Conservation (phyloP, 306 rosid species). For the Lagenaria siceraria region DNA sequence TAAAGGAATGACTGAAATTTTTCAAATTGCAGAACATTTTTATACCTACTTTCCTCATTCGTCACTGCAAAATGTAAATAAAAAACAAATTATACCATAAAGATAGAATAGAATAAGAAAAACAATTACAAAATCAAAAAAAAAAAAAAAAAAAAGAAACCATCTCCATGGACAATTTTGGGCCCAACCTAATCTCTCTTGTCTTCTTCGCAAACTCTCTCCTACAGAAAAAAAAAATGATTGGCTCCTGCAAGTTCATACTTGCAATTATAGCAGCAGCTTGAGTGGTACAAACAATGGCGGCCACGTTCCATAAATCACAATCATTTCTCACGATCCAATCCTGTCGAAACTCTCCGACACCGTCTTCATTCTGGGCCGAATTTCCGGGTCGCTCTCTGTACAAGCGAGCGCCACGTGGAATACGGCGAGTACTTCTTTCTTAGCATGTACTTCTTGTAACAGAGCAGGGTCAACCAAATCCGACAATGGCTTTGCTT, state of each 20-base stretch:
- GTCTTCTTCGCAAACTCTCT: not conserved
- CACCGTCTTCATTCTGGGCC: constrained; percentile 86
- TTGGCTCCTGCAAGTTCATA: not conserved
- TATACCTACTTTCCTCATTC: not conserved
- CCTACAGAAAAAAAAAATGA: not conserved
- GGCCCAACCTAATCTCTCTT: not conserved
- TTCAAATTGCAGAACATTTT: not conserved
- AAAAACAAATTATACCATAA: not conserved
- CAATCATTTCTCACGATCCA: constrained; percentile 15
- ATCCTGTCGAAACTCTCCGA: constrained; percentile 81
- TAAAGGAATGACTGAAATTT: not conserved
- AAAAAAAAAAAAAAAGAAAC: not conserved
- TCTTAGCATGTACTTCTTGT: constrained; percentile 84
- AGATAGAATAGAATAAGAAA: not conserved
- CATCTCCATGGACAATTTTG: not conserved
- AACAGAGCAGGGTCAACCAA: constrained; percentile 79
- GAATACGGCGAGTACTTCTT: constrained; percentile 79
- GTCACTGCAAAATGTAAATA: not conserved
- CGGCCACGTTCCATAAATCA: not conserved
- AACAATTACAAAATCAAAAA: not conserved
- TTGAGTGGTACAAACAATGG: not conserved
- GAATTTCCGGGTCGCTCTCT: constrained; percentile 69
- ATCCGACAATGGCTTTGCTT: constrained; percentile 76
- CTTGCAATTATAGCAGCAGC: not conserved
- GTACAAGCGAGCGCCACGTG: constrained; percentile 83